Evolutionary conservation across 2,329 filamentous ascomycete species (phyloP), one percentile per base, ranked within the genome.

Genomic region (Hymenoscyphus repandus): DNA sequence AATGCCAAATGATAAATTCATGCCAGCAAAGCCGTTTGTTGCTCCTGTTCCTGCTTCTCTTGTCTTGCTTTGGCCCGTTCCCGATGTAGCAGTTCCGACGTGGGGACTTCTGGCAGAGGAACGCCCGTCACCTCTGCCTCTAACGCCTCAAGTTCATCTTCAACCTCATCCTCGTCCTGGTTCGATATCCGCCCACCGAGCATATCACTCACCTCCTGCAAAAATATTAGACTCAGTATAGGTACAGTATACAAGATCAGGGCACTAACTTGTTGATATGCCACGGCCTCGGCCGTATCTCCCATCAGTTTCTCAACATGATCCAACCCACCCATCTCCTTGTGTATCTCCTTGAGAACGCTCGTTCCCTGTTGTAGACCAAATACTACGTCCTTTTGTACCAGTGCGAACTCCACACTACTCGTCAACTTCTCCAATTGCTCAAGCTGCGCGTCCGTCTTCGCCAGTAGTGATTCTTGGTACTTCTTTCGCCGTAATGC

Each of bases 131-230:
- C 68, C 64, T 91, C 83, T 37, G 74, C 75, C 68, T 91, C 87
- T 58, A 99, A 76, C 1, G 84, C 85, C 49, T 88, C 89, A 47
- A 99, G 75, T 72, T 99, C 93, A 64, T 96, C 91, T 67, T 99
- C 93, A 32, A 99, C 93, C 64, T 96, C 93, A 65, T 97, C 92
- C 69, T 99, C 93, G 69, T 99, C 93, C 63, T 95, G 87, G 64
- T 90, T 93, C 12, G 90, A 89, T 74, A 99, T 91, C 61, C 85
- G 83, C 11, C 88, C 88, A 32, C 85, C 88, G 2, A 99, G 80
- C 79, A 96, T 88, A 45, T 95, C 89, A 70, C 86, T 93, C 61
- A 99, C 80, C 74, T 99, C 92, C 88, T 95, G 63, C 58, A 43
- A 12, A 51, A 17, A 2, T 32, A 49, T 56, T 34, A 59, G 52